A percentile compares a stretch with the other conserved stretches of the same genome.
Conservation (phyloP, 2,329 filamentous ascomycete species). For the Diaporthe sp. region DNA sequence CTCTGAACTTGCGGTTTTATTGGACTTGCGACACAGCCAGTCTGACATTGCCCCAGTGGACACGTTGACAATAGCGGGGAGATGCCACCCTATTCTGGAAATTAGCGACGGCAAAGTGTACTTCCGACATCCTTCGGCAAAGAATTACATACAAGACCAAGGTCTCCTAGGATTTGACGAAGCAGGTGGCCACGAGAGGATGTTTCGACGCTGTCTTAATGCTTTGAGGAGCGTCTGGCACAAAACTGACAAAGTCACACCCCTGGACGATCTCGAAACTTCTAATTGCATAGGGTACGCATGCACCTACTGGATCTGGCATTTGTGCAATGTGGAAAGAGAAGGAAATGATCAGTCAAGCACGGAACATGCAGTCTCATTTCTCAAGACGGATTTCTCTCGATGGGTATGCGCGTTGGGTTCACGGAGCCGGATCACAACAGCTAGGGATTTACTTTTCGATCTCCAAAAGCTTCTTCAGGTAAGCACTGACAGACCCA, state of each 20-base stretch:
- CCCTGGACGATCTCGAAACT: background rate
- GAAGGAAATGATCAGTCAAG: background rate
- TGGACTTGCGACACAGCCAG: background rate
- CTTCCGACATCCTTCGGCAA: background rate
- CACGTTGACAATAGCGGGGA: background rate
- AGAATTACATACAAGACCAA: background rate
- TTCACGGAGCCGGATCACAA: too few relatives aligned
- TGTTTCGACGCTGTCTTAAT: background rate
- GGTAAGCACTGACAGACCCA: too few relatives aligned
- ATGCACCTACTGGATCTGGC: background rate
- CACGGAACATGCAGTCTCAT: background rate
- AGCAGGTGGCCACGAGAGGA: background rate
- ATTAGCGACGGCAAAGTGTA: background rate
- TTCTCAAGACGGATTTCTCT: background rate
- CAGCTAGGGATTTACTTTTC: too few relatives aligned
- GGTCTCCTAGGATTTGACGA: background rate
- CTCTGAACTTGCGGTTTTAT: background rate
- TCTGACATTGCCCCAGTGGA: background rate
- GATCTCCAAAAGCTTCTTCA: too few relatives aligned
- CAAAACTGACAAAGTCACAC: background rate
- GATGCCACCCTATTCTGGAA: background rate
- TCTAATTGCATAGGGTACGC: background rate
- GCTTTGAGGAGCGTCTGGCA: background rate
- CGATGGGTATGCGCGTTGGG: too few relatives aligned
- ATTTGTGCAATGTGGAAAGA: background rate